Evolutionary conservation across 2,329 filamentous ascomycete species (phyloP).

Genomic region (Tolypocladium capitatum): DNA sequence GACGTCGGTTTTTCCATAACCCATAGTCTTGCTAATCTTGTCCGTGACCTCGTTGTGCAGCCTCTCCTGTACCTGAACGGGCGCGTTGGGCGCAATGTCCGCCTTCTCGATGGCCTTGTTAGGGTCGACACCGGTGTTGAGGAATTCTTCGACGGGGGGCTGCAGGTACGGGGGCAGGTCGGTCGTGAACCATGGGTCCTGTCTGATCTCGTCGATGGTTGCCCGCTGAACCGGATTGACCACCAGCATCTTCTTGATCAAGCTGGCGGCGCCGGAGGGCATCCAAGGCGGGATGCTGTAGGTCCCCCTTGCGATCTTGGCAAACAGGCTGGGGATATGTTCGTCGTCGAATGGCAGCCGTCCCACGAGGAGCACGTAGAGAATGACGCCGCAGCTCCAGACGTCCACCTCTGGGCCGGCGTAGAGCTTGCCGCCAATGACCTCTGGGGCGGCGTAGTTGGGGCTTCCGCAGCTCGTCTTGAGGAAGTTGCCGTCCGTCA

Average conservation of each 20-base stretch:
- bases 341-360: slow-evolving; percentile 94
- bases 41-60: slow-evolving; percentile 85
- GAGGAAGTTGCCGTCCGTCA: slow-evolving; percentile 98
- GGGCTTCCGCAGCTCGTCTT: slow-evolving; percentile 97
- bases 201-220: slow-evolving; percentile 83
- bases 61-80: slow-evolving; percentile 70
- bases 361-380: slow-evolving; percentile 70
- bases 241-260: slow-evolving; percentile 89
- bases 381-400: slow-evolving; percentile 90
- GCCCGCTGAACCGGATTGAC: slow-evolving; percentile 91
- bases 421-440: slow-evolving; percentile 95
- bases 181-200: slow-evolving; percentile 87
- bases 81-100: slow-evolving; percentile 66
- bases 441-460: slow-evolving; percentile 95
- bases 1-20: slow-evolving; percentile 88
- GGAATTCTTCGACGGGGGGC: slow-evolving; percentile 79
- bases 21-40: slow-evolving; percentile 96
- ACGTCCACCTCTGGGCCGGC: slow-evolving; percentile 96
- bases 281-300: slow-evolving; percentile 91
- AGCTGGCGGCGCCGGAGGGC: slow-evolving; percentile 62
- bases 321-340: slow-evolving; percentile 92
- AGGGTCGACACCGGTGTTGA: slow-evolving; percentile 86
- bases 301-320: slow-evolving; percentile 90
- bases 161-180: slow-evolving; percentile 79
- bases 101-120: slow-evolving; percentile 80